Evolutionary conservation across 768 basidiomycete species (phyloP), one percentile per base, ranked within the genome.

Genomic region (Suillus placidus): DNA sequence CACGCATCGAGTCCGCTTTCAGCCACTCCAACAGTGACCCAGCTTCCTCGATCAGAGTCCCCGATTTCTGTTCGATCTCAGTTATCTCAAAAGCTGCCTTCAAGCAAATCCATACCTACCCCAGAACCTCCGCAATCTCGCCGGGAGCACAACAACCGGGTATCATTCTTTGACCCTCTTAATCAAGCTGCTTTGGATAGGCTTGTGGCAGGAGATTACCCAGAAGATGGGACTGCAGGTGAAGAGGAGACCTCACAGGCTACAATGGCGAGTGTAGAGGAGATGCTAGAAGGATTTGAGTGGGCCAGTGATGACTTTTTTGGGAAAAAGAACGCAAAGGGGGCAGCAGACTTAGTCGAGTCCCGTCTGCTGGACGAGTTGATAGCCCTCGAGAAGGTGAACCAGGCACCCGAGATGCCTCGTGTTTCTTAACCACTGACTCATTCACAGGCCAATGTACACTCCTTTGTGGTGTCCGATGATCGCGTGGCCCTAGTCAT

Each of bases 271-370:
- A 97, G 88, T 76, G 95, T 99, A 2, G 97, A 99, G 74, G 97
- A 99, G 75, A 96, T 99, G 94, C 83, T 99, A 32, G 97, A 99
- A 72, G 96, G 97, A 0, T 97, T 97, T 72, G 97, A 99, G 76
- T 99, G 95, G 95, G 90, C 93, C 5, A 90, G 88, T 67, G 92
- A 91, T 63, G 89, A 90, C 73, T 81, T 90, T n/a, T 81, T 91
- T 52, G 86, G 84, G 16, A 80, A 87, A 69, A 88, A 86, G 72
- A 84, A 86, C 62, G 82, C 83, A 20, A 83, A 85, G 71, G 90
- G 90, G 13, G 88, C 92, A 9, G 94, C 93, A 45, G 97, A 98
- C 73, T 84, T 96, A 70, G 95, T 99, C 67, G 95, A 99, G 77
- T 91, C 92, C 30, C 82, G 95, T 68, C 78, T 99, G 55, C 76